A percentile compares a stretch with the other conserved stretches of the same genome.
phyloP scores from a whole-genome alignment of 2,329 filamentous ascomycete species.

The Pseudogymnoascus sp. region DNA sequence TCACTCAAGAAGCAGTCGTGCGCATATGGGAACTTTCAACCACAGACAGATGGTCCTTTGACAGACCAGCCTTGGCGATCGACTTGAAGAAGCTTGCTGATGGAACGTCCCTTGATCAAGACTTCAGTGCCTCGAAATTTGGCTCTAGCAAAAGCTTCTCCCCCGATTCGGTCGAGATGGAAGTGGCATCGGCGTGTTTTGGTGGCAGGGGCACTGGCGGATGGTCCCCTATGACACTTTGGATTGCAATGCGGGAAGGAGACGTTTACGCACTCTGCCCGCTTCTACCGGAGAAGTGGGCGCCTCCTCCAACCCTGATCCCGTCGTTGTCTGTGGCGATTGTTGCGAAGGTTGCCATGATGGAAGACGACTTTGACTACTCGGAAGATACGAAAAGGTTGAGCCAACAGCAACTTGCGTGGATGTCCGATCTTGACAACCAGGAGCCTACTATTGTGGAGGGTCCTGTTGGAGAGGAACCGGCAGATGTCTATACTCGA shows the following conservation, averaged over 20 bases:
- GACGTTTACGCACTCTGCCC: conserved; percentile 93
- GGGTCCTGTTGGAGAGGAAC: conserved; percentile 40
- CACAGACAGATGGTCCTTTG: conserved; percentile 81
- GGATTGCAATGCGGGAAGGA: conserved; percentile 90
- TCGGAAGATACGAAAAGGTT: conserved; percentile 48
- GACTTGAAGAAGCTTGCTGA: conserved; percentile 86
- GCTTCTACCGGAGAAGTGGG: conserved; percentile 79
- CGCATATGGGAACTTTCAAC: conserved; percentile 84
- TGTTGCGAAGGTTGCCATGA: conserved; percentile 61
- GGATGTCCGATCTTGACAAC: conserved; percentile 59
- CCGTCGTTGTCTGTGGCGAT: conserved; percentile 78
- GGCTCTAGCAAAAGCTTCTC: conserved; percentile 76
- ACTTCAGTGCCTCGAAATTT: conserved; percentile 70
- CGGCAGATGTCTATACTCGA: conserved; percentile 49
- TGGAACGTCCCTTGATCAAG: conserved; percentile 72
- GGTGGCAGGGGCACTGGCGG: conserved; percentile 59
- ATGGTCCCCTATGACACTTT: conserved; percentile 94
- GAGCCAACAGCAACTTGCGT: conserved; percentile 57
- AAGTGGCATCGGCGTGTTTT: conserved; percentile 85
- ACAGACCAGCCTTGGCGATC: conserved; percentile 72
- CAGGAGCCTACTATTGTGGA: conserved; percentile 55
- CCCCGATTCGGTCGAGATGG: conserved; percentile 85
- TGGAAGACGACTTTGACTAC: conserved; percentile 52
- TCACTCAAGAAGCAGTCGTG: conserved; percentile 81
- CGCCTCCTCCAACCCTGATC: conserved; percentile 66